phyloP scores from a whole-genome alignment of 371 early-diverging fungal species.

The Lichtheimia corymbifera region DNA sequence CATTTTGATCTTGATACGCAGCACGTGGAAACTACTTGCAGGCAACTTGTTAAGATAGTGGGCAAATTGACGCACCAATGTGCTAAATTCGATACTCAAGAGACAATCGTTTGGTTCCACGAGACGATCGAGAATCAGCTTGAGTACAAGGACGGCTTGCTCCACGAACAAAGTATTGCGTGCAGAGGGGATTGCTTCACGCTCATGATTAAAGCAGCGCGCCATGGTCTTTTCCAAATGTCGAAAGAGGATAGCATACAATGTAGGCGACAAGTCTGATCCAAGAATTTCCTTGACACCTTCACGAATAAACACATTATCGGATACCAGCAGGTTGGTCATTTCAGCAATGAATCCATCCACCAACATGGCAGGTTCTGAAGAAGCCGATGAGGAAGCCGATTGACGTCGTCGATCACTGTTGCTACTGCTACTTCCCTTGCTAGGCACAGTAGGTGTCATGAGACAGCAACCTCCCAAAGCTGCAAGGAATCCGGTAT shows the following conservation, averaged over 20 bases:
- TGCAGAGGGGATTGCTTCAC: slow-evolving; percentile 69
- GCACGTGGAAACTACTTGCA: slow-evolving; percentile 54
- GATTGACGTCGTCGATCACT: slow-evolving; percentile 5
- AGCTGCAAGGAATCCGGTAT: slow-evolving; percentile 85
- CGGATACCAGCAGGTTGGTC: slow-evolving; percentile 78
- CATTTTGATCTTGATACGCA: slow-evolving; percentile 84
- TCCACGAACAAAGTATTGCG: slow-evolving; percentile 85
- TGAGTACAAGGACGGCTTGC: slow-evolving; percentile 80
- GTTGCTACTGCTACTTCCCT: not conserved
- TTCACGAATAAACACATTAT: slow-evolving; percentile 84
- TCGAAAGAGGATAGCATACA: slow-evolving; percentile 77
- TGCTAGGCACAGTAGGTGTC: not conserved
- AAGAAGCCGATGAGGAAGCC: slow-evolving; percentile 39
- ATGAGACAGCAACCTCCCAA: slow-evolving; percentile 61
- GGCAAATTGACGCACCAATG: slow-evolving; percentile 70
- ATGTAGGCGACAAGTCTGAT: slow-evolving; percentile 71
- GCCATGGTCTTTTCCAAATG: slow-evolving; percentile 69
- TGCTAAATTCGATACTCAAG: slow-evolving; percentile 80
- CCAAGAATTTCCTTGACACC: slow-evolving; percentile 86
- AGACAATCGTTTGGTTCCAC: slow-evolving; percentile 64
- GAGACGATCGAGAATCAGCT: slow-evolving; percentile 80
- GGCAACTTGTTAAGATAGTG: slow-evolving; percentile 73
- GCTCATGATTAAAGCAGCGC: slow-evolving; percentile 71
- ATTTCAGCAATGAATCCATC: slow-evolving; percentile 81
- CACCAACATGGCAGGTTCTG: slow-evolving; percentile 51